phyloP scores from a whole-genome alignment of 495 filamentous ascomycete species.

The Talaromyces proteolyticus region DNA sequence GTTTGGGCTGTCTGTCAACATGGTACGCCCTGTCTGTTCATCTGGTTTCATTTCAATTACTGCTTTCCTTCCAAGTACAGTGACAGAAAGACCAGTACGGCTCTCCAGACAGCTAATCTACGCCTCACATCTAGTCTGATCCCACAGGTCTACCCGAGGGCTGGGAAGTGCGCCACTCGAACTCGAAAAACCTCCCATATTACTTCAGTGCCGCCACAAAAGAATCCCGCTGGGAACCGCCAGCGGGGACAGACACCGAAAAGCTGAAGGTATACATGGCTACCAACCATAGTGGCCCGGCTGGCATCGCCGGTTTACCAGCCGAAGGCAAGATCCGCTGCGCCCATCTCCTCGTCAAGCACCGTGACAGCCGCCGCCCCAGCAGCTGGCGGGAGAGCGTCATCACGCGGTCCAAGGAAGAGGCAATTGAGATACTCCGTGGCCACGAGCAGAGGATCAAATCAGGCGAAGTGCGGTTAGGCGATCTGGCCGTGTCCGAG shows the following conservation, averaged over 20 bases:
- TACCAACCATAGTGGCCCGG: conserved; percentile 59
- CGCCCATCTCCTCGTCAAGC: conserved; percentile 90
- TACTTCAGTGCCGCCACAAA: conserved; percentile 86
- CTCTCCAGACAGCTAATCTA: neutral
- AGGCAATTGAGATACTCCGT: conserved; percentile 71
- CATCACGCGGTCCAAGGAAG: conserved; percentile 82
- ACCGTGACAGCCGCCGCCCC: conserved; percentile 76
- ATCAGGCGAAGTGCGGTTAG: conserved; percentile 57
- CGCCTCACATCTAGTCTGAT: conserved; percentile 46
- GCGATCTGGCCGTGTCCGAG: conserved; percentile 78
- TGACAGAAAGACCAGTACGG: no score
- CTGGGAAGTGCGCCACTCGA: conserved; percentile 95
- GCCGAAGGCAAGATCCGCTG: conserved; percentile 84
- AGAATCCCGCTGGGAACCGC: conserved; percentile 91
- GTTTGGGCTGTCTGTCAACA: conserved; percentile 13
- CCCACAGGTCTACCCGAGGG: conserved; percentile 70
- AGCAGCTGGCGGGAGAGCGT: conserved; percentile 86
- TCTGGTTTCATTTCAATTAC: no score
- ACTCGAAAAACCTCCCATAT: conserved; percentile 96
- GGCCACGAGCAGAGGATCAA: conserved; percentile 69
- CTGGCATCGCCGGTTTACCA: conserved; percentile 39
- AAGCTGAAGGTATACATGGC: conserved; percentile 93
- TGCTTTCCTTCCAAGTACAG: no score
- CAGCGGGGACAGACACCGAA: conserved; percentile 76
- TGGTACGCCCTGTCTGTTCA: conserved; percentile 14